These are phyloP conservation scores for Lathyrus oleraceus DNA, from an alignment of 306 rosid genomes.

Conservation along the genomic window DNA sequence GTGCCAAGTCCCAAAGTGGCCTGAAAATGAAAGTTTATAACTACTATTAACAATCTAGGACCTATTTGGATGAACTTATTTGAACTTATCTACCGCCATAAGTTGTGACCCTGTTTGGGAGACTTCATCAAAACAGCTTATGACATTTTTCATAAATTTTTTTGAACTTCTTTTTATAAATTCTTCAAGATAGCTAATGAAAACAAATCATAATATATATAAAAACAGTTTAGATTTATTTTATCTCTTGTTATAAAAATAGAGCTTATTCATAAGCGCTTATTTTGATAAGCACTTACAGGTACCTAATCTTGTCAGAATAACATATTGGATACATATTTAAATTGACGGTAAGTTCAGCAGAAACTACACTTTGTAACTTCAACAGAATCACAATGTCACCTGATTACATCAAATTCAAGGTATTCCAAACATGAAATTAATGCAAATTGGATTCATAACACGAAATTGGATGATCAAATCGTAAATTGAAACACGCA, in stretches of 20 bases:
- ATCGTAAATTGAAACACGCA: neutral
- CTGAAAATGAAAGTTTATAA: constrained; percentile 30
- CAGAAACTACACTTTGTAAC: neutral
- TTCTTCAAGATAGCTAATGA: too few relatives aligned
- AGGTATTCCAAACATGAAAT: neutral
- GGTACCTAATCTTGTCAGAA: neutral
- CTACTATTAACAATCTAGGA: neutral
- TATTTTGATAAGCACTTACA: neutral
- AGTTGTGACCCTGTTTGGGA: too few relatives aligned
- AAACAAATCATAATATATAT: too few relatives aligned
- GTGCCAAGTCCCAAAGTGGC: constrained; percentile 75
- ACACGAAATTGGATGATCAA: neutral
- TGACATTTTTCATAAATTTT: too few relatives aligned
- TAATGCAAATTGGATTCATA: neutral
- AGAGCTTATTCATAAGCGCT: neutral
- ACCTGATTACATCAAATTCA: neutral
- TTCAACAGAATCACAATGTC: neutral
- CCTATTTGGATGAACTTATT: too few relatives aligned
- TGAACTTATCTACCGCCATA: too few relatives aligned
- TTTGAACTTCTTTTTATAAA: too few relatives aligned
- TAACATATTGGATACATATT: neutral
- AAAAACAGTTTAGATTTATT: too few relatives aligned
- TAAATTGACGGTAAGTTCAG: neutral
- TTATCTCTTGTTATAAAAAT: too few relatives aligned
- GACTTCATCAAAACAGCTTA: too few relatives aligned